phyloP scores from a whole-genome alignment of 176 grass and related monocot genomes.

The Phyllostachys edulis region DNA sequence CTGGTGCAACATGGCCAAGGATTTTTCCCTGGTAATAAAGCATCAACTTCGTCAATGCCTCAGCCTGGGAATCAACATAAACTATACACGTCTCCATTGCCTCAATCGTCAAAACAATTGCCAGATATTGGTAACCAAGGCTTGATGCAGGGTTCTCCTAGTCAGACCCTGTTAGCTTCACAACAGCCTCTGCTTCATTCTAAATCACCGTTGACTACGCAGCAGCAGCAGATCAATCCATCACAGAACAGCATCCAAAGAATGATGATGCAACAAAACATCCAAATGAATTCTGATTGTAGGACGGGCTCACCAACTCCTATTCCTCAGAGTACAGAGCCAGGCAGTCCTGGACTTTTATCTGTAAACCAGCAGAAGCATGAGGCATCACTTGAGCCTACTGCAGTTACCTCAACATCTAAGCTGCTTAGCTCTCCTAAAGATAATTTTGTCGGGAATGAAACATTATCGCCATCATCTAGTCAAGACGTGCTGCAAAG shows the following conservation, averaged over 20 bases:
- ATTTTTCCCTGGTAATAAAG: slow-evolving; percentile 25
- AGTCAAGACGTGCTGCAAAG: slow-evolving; percentile 41
- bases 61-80: slow-evolving; percentile 65
- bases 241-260: slow-evolving; percentile 47
- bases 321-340: slow-evolving; percentile 40
- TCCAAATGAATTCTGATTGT: slow-evolving; percentile 46
- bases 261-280: slow-evolving; percentile 45
- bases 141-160: slow-evolving; percentile 46
- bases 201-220: slow-evolving; percentile 26
- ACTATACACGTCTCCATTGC: slow-evolving; percentile 40
- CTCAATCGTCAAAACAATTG: slow-evolving; percentile 48
- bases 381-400: slow-evolving; percentile 23
- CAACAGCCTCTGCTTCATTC: slow-evolving; percentile 36
- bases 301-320: slow-evolving; percentile 26
- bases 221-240: slow-evolving; percentile 42
- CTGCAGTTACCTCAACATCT: slow-evolving; percentile 18
- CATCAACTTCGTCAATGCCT: slow-evolving; percentile 30
- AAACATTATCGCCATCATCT: slow-evolving; percentile 41
- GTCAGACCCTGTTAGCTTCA: slow-evolving; percentile 28
- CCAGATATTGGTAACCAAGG: slow-evolving; percentile 55
- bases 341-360: slow-evolving; percentile 37
- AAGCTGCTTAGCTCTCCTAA: slow-evolving; percentile 27
- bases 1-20: slow-evolving; percentile 54
- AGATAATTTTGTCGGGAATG: slow-evolving; percentile 48
- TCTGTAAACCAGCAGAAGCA: slow-evolving; percentile 37